Conservation (phyloP, 2,329 filamentous ascomycete genomes). For the Verticillium nubilum region DNA sequence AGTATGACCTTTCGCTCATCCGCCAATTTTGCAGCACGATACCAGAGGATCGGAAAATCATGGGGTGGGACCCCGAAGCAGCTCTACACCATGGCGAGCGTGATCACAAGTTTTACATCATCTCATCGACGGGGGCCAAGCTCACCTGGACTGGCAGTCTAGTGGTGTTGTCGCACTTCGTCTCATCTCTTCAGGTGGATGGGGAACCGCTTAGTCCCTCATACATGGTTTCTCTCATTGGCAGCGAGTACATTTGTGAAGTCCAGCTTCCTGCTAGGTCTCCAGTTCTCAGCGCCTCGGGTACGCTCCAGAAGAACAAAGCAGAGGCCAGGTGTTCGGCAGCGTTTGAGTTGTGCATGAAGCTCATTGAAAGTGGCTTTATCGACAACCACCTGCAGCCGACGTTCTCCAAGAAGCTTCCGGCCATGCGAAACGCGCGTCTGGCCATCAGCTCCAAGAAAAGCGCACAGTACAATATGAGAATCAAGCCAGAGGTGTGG, state of each 20-base stretch:
- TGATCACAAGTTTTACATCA: conserved; percentile 47
- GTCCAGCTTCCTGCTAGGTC: conserved; percentile 71
- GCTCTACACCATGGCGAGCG: conserved; percentile 46
- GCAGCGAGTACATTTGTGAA: conserved; percentile 66
- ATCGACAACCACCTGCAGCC: conserved; percentile 73
- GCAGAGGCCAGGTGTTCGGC: conserved; percentile 79
- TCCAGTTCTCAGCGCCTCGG: conserved; percentile 62
- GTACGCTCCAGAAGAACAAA: conserved; percentile 62
- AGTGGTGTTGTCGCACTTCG: conserved; percentile 66
- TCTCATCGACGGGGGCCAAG: conserved; percentile 66
- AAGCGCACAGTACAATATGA: conserved; percentile 69
- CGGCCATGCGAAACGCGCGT: conserved; percentile 79
- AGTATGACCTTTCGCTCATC: conserved; percentile 57
- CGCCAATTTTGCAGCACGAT: conserved; percentile 70
- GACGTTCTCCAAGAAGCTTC: conserved; percentile 64
- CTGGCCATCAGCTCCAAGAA: conserved; percentile 78
- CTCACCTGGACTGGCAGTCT: conserved; percentile 74
- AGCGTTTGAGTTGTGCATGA: conserved; percentile 75
- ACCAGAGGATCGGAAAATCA: conserved; percentile 67
- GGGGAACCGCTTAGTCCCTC: conserved; percentile 34
- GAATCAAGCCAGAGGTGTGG: conserved; percentile 76
- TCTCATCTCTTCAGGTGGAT: conserved; percentile 53
- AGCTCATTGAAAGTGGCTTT: conserved; percentile 59
- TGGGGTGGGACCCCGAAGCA: conserved; percentile 52
- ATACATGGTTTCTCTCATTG: conserved; percentile 56